These are phyloP conservation scores for Salvia sclarea DNA, from an alignment of 305 asterid species.

Conservation along the genomic window DNA sequence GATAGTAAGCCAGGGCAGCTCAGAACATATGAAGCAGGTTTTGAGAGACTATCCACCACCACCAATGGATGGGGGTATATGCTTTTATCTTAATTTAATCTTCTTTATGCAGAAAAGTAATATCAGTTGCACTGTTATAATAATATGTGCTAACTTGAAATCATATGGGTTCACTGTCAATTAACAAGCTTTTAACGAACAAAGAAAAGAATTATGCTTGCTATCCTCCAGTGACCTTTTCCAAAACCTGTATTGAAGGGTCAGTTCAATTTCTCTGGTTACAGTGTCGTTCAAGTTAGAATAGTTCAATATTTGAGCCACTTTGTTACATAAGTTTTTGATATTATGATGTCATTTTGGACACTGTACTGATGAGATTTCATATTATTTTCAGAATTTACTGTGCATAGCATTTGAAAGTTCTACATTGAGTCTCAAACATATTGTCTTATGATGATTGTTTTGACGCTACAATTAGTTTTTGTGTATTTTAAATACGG, in stretches of 20 bases:
- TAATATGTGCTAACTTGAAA: neutral
- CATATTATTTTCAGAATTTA: conserved; percentile 1
- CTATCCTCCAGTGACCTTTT: neutral
- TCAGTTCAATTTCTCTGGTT: neutral
- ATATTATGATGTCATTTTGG: neutral
- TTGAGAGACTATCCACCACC: conserved; percentile 69
- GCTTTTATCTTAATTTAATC: conserved; percentile 1
- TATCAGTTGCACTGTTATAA: neutral
- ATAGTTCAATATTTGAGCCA: too few species aligned
- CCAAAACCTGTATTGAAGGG: neutral
- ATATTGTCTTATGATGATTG: conserved; percentile 10
- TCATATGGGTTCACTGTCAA: neutral
- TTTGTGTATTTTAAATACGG: neutral
- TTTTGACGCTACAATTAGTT: neutral
- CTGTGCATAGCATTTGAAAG: neutral
- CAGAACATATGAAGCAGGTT: conserved; percentile 77
- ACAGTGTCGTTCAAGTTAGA: neutral
- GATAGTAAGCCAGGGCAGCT: conserved; percentile 79
- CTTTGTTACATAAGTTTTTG: neutral
- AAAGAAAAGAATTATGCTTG: neutral
- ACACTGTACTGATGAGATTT: neutral
- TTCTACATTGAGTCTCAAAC: neutral
- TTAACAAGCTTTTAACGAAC: neutral
- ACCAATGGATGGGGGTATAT: conserved; percentile 68
- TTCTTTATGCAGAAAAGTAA: conserved; percentile 8